phyloP scores from a whole-genome alignment of 306 rosid genomes.

The Myrica gale region DNA sequence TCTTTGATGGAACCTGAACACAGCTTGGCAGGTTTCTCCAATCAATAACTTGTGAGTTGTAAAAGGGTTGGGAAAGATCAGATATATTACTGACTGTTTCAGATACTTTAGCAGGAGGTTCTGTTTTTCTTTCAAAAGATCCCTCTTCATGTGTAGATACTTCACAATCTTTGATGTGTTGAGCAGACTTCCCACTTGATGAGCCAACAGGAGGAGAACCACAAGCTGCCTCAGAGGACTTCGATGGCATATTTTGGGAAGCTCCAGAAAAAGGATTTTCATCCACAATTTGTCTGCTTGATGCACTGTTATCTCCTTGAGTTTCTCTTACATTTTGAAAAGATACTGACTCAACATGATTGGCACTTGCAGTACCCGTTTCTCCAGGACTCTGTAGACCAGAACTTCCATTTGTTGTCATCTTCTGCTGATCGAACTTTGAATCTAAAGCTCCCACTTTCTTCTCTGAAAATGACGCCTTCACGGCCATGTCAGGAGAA shows the following conservation, averaged over 20 bases:
- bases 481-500: slow-evolving; percentile 48
- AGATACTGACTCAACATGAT: slow-evolving; percentile 35
- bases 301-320: slow-evolving; percentile 37
- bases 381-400: slow-evolving; percentile 35
- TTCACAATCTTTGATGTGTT: slow-evolving; percentile 41
- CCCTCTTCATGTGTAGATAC: slow-evolving; percentile 37
- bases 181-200: slow-evolving; percentile 42
- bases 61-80: slow-evolving; percentile 38
- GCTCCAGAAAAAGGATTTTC: slow-evolving; percentile 36
- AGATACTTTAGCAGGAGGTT: slow-evolving; percentile 36
- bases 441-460: slow-evolving; percentile 53
- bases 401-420: slow-evolving; percentile 52
- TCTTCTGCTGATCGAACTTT: slow-evolving; percentile 47
- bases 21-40: slow-evolving; percentile 31
- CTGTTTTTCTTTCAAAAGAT: slow-evolving; percentile 31
- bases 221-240: slow-evolving; percentile 35
- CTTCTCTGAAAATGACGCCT: slow-evolving; percentile 60
- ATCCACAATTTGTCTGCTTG: slow-evolving; percentile 40
- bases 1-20: slow-evolving; percentile 39
- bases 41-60: slow-evolving; percentile 40
- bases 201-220: slow-evolving; percentile 39
- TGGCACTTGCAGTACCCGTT: slow-evolving; percentile 32
- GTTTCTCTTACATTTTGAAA: slow-evolving; percentile 38
- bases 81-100: slow-evolving; percentile 32
- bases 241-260: slow-evolving; percentile 41